A percentile compares a stretch with the other conserved stretches of the same genome.
Conservation (phyloP, 495 filamentous ascomycete species). For the Paragyromitra xinjiangensis region DNA sequence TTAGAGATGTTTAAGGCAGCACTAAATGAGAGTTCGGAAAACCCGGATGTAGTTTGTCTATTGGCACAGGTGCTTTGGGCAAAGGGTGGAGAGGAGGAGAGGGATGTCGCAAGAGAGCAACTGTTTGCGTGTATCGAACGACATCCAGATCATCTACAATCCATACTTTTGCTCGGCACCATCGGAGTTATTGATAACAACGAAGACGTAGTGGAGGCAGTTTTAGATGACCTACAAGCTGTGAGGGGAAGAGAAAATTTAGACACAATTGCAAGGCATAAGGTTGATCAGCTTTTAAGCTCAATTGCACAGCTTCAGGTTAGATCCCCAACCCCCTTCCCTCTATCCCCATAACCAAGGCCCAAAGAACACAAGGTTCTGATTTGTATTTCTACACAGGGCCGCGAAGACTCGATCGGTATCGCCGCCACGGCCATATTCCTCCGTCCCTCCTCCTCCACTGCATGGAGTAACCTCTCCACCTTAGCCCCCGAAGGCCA, state of each 20-base stretch:
- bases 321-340: slow-evolving; percentile 61
- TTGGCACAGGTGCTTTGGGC: slow-evolving; percentile 93
- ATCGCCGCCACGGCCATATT: slow-evolving; percentile 77
- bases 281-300: slow-evolving; percentile 67
- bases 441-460: slow-evolving; percentile 75
- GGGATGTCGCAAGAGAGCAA: slow-evolving; percentile 77
- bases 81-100: slow-evolving; percentile 78
- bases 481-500: slow-evolving; percentile 62
- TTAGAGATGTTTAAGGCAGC: slow-evolving; percentile 83
- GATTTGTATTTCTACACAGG: slow-evolving; percentile 39
- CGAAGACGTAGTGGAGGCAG: slow-evolving; percentile 78
- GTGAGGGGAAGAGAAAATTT: slow-evolving; percentile 70
- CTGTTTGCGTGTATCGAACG: slow-evolving; percentile 76
- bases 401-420: slow-evolving; percentile 58
- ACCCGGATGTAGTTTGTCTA: slow-evolving; percentile 87
- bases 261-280: slow-evolving; percentile 59
- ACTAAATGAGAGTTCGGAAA: slow-evolving; percentile 76
- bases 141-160: slow-evolving; percentile 76
- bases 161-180: slow-evolving; percentile 79
- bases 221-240: slow-evolving; percentile 76
- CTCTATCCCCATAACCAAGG: slow-evolving; percentile 27
- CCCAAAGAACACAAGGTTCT: slow-evolving; percentile 1
- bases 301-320: slow-evolving; percentile 65
- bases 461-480: slow-evolving; percentile 79
- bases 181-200: slow-evolving; percentile 84